Evolutionary conservation across 164 flowering plant genomes (phyloP), one percentile per base, ranked within the genome.

Genomic region (Annona squamosa): DNA sequence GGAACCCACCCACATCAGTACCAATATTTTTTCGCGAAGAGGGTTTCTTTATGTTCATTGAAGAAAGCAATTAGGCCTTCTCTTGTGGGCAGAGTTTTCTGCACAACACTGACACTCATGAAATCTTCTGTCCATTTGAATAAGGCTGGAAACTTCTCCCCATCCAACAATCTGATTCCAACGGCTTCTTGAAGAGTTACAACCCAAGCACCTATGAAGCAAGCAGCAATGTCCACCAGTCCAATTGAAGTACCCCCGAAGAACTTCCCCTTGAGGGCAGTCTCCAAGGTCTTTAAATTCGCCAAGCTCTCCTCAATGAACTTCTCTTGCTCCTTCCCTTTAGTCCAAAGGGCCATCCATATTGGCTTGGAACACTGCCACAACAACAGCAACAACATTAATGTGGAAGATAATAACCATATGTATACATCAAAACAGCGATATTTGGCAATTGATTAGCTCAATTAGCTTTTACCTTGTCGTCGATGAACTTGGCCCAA

Each of bases 211-310:
- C 66, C 80, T 46, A 85, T 26, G 52, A 78, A 75, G 46, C 47
- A 64, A 5, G 81, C 85, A 19, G 56, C 80, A 47, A 88, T 80
- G 69, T 88, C 91, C 2, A 80, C 81, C 0, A 81, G 1, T 12
- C 85, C 85, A 13, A 86, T 74, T 0, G 16, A 73, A 2, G 84
- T 82, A 45, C 91, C 91, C 4, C 88, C 89, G 65, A 88, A 86
- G 81, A 85, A 85, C 48, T 69, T 81, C 80, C 61, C 84, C 26
- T 79, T 63, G 1, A 88, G 77, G 73, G 79, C 84, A 42, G 78
- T 61, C 19, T 86, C 86, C 4, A 88, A 82, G 9, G 66, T 65
- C 48, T 75, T 72, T 13, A 86, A 73, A 18, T 1, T n/a, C 72
- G 73, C 79, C 5, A 0, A 2, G 10, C 80, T 79, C 81, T 83